phyloP scores from a whole-genome alignment of 768 basidiomycete genomes.

The Suillus weaverae region DNA sequence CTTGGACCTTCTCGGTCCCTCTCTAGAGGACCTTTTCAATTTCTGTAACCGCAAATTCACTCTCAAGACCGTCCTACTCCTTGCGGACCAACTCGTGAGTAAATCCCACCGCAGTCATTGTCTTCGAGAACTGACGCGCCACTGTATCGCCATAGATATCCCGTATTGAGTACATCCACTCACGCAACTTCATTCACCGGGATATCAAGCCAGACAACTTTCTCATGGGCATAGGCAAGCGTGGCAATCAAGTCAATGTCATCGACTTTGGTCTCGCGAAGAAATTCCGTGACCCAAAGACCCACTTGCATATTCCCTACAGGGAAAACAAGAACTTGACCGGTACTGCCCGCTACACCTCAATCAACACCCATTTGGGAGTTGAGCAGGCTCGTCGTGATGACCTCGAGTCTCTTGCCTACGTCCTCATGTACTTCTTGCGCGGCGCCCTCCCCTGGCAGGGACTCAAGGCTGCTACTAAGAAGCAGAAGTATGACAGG shows the following conservation, averaged over 20 bases:
- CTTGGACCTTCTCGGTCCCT: constrained; percentile 91
- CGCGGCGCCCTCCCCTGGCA: constrained; percentile 99
- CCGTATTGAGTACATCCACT: constrained; percentile 99
- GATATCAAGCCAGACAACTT: constrained; percentile 99
- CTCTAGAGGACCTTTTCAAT: constrained; percentile 89
- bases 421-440: constrained; percentile 99
- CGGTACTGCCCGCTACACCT: constrained; percentile 98
- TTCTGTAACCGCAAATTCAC: constrained; percentile 97
- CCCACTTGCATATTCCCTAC: constrained; percentile 99
- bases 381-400: constrained; percentile 98
- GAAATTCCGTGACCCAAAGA: constrained; percentile 99
- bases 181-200: constrained; percentile 95
- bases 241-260: constrained; percentile 99
- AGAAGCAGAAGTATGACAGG: constrained; percentile 99
- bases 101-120: constrained; percentile 10
- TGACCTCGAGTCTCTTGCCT: constrained; percentile 96
- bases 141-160: constrained; percentile 66
- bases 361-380: constrained; percentile 98
- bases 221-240: constrained; percentile 99
- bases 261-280: constrained; percentile 98
- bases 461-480: constrained; percentile 98
- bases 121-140: constrained; percentile 45
- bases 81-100: constrained; percentile 93
- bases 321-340: constrained; percentile 99
- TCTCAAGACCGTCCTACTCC: constrained; percentile 93